phyloP scores from a whole-genome alignment of 306 rosid species.

The Luffa acutangula region DNA sequence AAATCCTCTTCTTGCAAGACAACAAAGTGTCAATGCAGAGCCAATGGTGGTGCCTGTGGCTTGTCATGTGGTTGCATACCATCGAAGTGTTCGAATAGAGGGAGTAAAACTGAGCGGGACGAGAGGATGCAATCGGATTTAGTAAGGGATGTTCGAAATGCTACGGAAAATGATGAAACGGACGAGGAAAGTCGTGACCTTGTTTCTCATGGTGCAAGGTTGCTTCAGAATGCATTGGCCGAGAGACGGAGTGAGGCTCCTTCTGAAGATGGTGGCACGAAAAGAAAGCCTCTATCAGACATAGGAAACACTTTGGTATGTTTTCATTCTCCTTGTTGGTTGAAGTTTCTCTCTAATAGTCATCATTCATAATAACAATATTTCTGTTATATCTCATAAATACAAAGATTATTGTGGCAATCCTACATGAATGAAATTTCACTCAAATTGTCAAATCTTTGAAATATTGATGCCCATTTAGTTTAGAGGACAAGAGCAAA shows the following conservation, averaged over 20 bases:
- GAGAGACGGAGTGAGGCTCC: conserved; percentile 30
- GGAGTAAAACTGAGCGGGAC: conserved; percentile 14
- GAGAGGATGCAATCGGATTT: conserved; percentile 13
- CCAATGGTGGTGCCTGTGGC: conserved; percentile 40
- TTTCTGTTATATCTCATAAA: neutral
- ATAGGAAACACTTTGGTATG: conserved; percentile 68
- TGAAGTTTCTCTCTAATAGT: neutral
- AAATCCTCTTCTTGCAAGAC: conserved; percentile 65
- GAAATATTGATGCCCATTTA: too few species aligned
- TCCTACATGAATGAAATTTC: neutral
- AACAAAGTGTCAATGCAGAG: conserved; percentile 52
- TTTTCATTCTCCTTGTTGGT: neutral
- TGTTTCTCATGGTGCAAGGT: conserved; percentile 66
- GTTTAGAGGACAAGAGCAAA: too few species aligned
- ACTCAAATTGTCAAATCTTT: too few species aligned
- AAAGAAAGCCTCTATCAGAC: conserved; percentile 65
- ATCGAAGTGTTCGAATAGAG: conserved; percentile 52
- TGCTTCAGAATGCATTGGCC: conserved; percentile 60
- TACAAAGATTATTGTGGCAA: neutral
- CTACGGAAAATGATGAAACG: conserved; percentile 24
- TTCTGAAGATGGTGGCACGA: conserved; percentile 26
- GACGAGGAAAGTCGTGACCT: conserved; percentile 33
- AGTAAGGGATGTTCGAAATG: conserved; percentile 20
- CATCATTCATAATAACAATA: neutral
- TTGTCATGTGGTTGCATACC: conserved; percentile 47